Percentiles rank a stretch among this genome's conserved stretches.
phyloP scores from a whole-genome alignment of 2,329 filamentous ascomycete genomes.

The Escovopsis weberi region DNA sequence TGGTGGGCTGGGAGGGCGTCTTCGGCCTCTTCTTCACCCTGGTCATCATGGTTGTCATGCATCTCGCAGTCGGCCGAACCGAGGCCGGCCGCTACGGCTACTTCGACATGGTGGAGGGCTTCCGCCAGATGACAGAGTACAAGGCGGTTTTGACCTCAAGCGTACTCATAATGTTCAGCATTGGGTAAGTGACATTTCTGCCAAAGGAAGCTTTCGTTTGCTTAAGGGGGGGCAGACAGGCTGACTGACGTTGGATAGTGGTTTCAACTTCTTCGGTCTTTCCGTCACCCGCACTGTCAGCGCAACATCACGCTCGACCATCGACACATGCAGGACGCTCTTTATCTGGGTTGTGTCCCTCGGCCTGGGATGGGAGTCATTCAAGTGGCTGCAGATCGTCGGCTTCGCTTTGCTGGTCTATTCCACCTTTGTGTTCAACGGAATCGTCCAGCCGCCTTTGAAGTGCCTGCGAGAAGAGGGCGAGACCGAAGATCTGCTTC shows the following conservation, averaged over 20 bases:
- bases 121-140: constrained; percentile 64
- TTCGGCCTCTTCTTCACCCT: constrained; percentile 79
- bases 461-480: constrained; percentile 44
- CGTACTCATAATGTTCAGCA: constrained; percentile 90
- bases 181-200: constrained; percentile 47
- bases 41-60: constrained; percentile 64
- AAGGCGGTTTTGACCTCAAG: constrained; percentile 60
- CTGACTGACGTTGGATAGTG: constrained; percentile 34
- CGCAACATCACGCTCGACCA: constrained; percentile 86
- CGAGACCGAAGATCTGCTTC: constrained; percentile 51
- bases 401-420: constrained; percentile 88
- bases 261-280: constrained; percentile 97
- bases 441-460: constrained; percentile 72
- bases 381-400: constrained; percentile 90
- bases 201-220: too few species aligned
- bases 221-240: background rate
- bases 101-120: constrained; percentile 81
- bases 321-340: constrained; percentile 91
- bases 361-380: constrained; percentile 86
- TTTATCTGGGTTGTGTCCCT: constrained; percentile 98
- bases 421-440: constrained; percentile 93
- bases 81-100: constrained; percentile 62
- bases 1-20: constrained; percentile 91
- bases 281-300: constrained; percentile 82
- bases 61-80: constrained; percentile 62